These are phyloP conservation scores for Fusarium tuaranense DNA, from an alignment of 2,329 filamentous ascomycete genomes.

Conservation along the genomic window DNA sequence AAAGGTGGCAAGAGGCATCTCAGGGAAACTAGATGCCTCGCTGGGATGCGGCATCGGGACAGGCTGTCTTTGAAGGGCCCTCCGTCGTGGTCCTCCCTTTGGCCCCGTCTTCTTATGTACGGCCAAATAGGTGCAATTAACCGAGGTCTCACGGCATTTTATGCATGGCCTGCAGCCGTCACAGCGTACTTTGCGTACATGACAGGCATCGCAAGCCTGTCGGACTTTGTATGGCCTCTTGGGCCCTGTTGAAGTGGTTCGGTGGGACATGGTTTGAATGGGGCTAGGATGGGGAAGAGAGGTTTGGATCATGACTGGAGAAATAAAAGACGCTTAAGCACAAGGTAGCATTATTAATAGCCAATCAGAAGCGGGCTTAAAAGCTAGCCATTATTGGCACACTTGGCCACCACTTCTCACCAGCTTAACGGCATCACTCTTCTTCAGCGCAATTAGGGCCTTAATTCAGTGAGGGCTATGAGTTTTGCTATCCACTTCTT, in stretches of 20 bases:
- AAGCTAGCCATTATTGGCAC: not conserved
- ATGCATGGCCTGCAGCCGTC: conserved; percentile 43
- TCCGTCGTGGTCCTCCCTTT: conserved; percentile 29
- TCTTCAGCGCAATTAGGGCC: not conserved
- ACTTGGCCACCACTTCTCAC: not conserved
- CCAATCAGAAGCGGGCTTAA: not conserved
- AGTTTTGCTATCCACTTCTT: not conserved
- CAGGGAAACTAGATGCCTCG: not conserved
- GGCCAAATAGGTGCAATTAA: conserved; percentile 45
- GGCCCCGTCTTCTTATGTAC: conserved; percentile 49
- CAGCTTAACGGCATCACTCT: not conserved
- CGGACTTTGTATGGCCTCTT: conserved; percentile 8
- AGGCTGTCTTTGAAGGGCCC: not conserved
- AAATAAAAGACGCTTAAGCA: not conserved
- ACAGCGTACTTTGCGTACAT: conserved; percentile 46
- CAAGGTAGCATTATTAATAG: not conserved
- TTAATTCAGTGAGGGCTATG: not conserved
- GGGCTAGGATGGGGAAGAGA: not conserved
- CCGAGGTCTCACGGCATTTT: conserved; percentile 37
- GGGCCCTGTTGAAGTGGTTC: not conserved
- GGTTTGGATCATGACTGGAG: not conserved
- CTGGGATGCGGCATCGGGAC: not conserved
- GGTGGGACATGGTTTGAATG: not conserved
- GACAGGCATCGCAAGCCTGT: conserved; percentile 49
- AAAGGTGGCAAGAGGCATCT: not conserved